Evolutionary conservation across 495 filamentous ascomycete species (phyloP).

Genomic region (Xylaria palmicola): DNA sequence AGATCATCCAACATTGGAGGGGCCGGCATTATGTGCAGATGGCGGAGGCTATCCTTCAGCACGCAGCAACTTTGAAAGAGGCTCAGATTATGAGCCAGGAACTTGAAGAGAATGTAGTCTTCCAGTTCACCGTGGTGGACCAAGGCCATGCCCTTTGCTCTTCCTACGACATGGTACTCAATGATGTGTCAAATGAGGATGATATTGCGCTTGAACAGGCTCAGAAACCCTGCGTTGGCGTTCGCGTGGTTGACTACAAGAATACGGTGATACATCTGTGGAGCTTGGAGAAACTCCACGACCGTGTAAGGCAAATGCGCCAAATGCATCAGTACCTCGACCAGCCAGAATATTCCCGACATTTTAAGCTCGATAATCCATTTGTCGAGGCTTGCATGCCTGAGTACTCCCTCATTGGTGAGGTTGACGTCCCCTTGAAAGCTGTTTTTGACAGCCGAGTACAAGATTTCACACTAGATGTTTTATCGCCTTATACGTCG

Average conservation of each 20-base stretch:
- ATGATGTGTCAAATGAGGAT: slow-evolving; percentile 83
- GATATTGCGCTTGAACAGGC: slow-evolving; percentile 78
- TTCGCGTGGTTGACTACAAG: slow-evolving; percentile 90
- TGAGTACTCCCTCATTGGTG: slow-evolving; percentile 87
- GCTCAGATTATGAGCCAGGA: slow-evolving; percentile 97
- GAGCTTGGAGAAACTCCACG: slow-evolving; percentile 90
- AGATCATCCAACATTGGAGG: slow-evolving; percentile 71
- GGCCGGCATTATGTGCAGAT: slow-evolving; percentile 86
- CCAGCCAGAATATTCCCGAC: slow-evolving; percentile 87
- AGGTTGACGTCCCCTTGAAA: slow-evolving; percentile 88
- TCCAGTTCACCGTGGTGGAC: slow-evolving; percentile 92
- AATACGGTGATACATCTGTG: slow-evolving; percentile 85
- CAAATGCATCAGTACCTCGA: slow-evolving; percentile 96
- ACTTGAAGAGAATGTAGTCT: slow-evolving; percentile 89
- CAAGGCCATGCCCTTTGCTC: slow-evolving; percentile 85
- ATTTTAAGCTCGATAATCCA: slow-evolving; percentile 74
- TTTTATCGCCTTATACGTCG: slow-evolving; percentile 88
- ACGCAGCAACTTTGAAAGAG: slow-evolving; percentile 86
- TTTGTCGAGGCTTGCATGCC: slow-evolving; percentile 89
- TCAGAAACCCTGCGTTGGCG: slow-evolving; percentile 84
- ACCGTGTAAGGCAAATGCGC: slow-evolving; percentile 84
- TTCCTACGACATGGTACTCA: slow-evolving; percentile 93
- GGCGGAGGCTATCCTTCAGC: slow-evolving; percentile 88
- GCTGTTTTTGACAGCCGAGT: slow-evolving; percentile 95
- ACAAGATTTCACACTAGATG: slow-evolving; percentile 88